Base-by-base conservation (phyloP, 2,329 filamentous ascomycete genomes). In the Penicillium sp. region DNA sequence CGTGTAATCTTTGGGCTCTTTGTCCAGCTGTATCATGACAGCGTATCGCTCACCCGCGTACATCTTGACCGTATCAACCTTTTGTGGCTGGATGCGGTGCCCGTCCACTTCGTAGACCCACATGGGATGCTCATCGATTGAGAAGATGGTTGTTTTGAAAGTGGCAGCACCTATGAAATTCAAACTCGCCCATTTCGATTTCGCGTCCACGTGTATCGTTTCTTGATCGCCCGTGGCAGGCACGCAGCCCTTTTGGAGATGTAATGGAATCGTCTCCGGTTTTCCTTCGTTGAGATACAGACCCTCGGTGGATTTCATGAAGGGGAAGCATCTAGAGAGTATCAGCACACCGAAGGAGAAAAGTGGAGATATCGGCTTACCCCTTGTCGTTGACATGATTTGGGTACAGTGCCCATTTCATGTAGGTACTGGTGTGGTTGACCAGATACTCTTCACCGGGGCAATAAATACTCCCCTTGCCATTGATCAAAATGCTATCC, bases 1-100 rank as follows among this genome's bases (percentile, higher is more conserved):
- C 10, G 78, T 78, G 66, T 82, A 86, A 52, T 79, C 71, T 0
- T 79, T 80, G 1, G 75, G 62, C 2, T 63, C 65, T 43, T 77
- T 75, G 46, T 77, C 68, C 7, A 83, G 68, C 59, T 71, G 66
- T n/a, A 77, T 63, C 10, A 77, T 51, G 31, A 74, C 65, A 0
- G 74, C 74, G 45, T 72, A 68, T 14, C 74, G 67, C 21, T 67
- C 65, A 2, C 74, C 74, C 31, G 65, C 65, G 34, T 53, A 47
- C 42, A 73, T 45, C 31, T 52, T 56, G 36, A 72, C 29, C 10
- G 68, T 64, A 45, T 75, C 68, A 0, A 71, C 70, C 3, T 58
- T n/a, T 10, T 65, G 67, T 0, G 75, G 75, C 5, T 66, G 56
- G 6, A 77, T 63, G 52, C 71, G 77, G 10, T 67, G 65, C 1